Conservation (phyloP, 345 rosid genomes). For the Brassica carinata region DNA sequence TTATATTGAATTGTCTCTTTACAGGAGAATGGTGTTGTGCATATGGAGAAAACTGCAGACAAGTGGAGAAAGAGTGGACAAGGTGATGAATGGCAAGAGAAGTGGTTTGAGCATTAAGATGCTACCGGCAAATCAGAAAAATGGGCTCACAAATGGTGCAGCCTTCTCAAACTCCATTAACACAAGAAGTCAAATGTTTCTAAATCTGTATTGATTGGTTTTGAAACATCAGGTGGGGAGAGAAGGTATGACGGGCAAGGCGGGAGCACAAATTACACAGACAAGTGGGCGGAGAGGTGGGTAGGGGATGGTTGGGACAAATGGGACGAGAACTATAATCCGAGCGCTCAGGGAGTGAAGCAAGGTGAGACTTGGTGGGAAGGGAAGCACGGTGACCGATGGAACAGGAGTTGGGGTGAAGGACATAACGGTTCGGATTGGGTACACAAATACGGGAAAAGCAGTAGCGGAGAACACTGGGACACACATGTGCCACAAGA, state of each 20-base stretch:
- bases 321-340: conserved; percentile 92
- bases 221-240: conserved; percentile 74
- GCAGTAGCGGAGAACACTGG: conserved; percentile 97
- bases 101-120: conserved; percentile 94
- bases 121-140: conserved; percentile 84
- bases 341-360: conserved; percentile 78
- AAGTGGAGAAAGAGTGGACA: conserved; percentile 80
- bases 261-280: conserved; percentile 85
- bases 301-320: conserved; percentile 94
- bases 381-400: conserved; percentile 73
- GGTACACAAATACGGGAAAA: conserved; percentile 95
- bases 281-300: conserved; percentile 93
- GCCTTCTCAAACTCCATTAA: conserved; percentile 39
- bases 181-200: neutral
- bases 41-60: conserved; percentile 92
- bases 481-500: conserved; percentile 74
- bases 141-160: conserved; percentile 98
- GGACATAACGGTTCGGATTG: conserved; percentile 85
- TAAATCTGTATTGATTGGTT: conserved; percentile 16
- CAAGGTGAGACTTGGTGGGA: conserved; percentile 99
- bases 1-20: conserved; percentile 6
- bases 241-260: conserved; percentile 86
- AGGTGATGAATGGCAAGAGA: conserved; percentile 80
- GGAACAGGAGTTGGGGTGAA: conserved; percentile 99
- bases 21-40: conserved; percentile 69